Evolutionary conservation across 805 yeast species (phyloP).

Genomic region (Vanderwaltozyma polyspora): DNA sequence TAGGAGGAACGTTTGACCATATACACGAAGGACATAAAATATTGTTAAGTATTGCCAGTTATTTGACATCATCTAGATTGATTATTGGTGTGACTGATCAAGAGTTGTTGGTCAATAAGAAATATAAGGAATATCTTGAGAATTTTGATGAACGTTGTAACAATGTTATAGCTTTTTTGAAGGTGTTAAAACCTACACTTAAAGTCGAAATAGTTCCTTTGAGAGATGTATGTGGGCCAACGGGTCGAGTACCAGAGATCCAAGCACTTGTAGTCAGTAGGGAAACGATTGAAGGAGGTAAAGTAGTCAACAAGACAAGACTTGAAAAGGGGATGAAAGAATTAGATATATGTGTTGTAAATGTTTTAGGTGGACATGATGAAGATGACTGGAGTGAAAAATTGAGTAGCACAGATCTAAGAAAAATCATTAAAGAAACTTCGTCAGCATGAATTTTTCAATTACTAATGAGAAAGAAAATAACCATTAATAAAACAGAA

Average conservation of each 20-base stretch:
- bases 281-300: slow-evolving; percentile 72
- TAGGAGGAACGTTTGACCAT: slow-evolving; percentile 97
- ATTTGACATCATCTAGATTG: slow-evolving; percentile 40
- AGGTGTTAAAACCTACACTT: slow-evolving; percentile 35
- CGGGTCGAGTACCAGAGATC: slow-evolving; percentile 61
- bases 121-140: slow-evolving; percentile 56
- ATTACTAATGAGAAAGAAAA: too few relatives aligned
- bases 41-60: slow-evolving; percentile 60
- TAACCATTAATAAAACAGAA: too few relatives aligned
- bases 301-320: slow-evolving; percentile 56
- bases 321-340: slow-evolving; percentile 39
- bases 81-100: slow-evolving; percentile 82
- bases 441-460: too few relatives aligned
- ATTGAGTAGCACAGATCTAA: slow-evolving; percentile 72
- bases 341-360: slow-evolving; percentile 42
- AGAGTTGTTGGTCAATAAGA: slow-evolving; percentile 60
- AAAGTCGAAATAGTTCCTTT: slow-evolving; percentile 47
- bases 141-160: slow-evolving; percentile 40
- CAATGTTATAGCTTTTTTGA: slow-evolving; percentile 40
- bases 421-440: slow-evolving; percentile 23
- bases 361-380: slow-evolving; percentile 56
- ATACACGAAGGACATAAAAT: slow-evolving; percentile 92
- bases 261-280: slow-evolving; percentile 72
- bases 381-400: slow-evolving; percentile 55
- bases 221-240: slow-evolving; percentile 88